phyloP scores from a whole-genome alignment of 1,284 basidiomycete genomes.

The Afroboletus lepidellus region DNA sequence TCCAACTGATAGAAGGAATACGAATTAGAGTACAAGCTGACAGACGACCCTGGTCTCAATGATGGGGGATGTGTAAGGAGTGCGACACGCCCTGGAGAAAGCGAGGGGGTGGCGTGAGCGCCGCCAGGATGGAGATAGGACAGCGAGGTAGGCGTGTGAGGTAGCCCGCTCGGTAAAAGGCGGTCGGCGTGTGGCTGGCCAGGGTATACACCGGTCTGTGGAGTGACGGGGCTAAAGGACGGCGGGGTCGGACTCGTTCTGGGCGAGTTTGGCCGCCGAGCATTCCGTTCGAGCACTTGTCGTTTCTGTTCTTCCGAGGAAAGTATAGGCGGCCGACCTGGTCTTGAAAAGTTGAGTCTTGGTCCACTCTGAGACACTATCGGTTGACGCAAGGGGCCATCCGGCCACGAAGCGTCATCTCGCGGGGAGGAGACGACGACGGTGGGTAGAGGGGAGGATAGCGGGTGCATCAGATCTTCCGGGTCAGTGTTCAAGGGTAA shows the following conservation, averaged over 20 bases:
- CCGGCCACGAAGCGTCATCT: slow-evolving; percentile 11
- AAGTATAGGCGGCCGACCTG: slow-evolving; percentile 46
- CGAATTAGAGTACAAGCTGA: slow-evolving; percentile 55
- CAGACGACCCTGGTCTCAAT: slow-evolving; percentile 39
- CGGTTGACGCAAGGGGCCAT: slow-evolving; percentile 28
- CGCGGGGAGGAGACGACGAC: slow-evolving; percentile 45
- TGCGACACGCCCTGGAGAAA: slow-evolving; percentile 10
- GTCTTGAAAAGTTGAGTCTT: slow-evolving; percentile 55
- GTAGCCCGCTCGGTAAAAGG: background rate
- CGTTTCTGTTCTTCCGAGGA: slow-evolving; percentile 55
- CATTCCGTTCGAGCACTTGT: slow-evolving; percentile 60
- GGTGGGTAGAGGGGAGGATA: slow-evolving; percentile 41
- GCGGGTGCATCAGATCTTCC: slow-evolving; percentile 31
- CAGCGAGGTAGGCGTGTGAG: background rate
- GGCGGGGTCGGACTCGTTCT: slow-evolving; percentile 17
- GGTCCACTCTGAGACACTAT: slow-evolving; percentile 33
- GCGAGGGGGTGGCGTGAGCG: slow-evolving; percentile 15
- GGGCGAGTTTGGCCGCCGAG: slow-evolving; percentile 33
- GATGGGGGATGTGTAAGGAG: slow-evolving; percentile 32
- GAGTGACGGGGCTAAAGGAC: slow-evolving; percentile 19
- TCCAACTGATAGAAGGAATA: slow-evolving; percentile 68
- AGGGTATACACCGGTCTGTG: slow-evolving; percentile 21
- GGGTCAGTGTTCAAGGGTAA: slow-evolving; percentile 6
- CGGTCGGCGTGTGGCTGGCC: background rate
- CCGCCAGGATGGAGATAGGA: slow-evolving; percentile 24